These are phyloP conservation scores for Cornus controversa DNA, from an alignment of 148 eudicot species.

Conservation along the genomic window DNA sequence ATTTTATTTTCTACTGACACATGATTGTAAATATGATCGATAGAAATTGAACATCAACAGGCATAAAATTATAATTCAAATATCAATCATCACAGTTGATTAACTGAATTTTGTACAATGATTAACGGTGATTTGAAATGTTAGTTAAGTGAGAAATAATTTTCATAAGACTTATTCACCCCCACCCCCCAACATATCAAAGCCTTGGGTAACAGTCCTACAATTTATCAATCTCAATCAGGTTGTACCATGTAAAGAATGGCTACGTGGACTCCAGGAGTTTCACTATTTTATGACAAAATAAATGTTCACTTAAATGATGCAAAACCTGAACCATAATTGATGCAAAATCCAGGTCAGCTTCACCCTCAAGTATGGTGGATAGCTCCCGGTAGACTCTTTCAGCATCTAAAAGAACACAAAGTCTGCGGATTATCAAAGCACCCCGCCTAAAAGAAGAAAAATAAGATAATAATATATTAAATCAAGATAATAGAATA, in stretches of 20 bases:
- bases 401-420: conserved; percentile 87
- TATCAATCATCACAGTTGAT: too few species aligned
- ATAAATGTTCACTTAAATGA: neutral
- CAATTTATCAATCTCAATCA: conserved; percentile 5
- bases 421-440: conserved; percentile 82
- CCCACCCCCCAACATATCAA: too few species aligned
- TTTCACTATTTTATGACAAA: neutral
- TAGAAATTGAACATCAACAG: too few species aligned
- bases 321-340: conserved; percentile 91
- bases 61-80: too few species aligned
- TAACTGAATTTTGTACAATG: too few species aligned
- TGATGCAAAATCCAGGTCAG: conserved; percentile 93
- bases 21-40: too few species aligned
- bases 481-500: conserved; percentile 3
- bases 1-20: too few species aligned
- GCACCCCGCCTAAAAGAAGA: conserved; percentile 80
- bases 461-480: neutral
- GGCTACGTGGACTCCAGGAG: neutral
- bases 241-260: neutral
- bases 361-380: conserved; percentile 68
- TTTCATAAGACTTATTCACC: too few species aligned
- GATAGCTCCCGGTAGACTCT: conserved; percentile 90
- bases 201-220: too few species aligned
- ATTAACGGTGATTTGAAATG: too few species aligned
- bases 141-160: too few species aligned